phyloP scores from a whole-genome alignment of 257 asterid species.

The Dorcoceras hygrometricum region DNA sequence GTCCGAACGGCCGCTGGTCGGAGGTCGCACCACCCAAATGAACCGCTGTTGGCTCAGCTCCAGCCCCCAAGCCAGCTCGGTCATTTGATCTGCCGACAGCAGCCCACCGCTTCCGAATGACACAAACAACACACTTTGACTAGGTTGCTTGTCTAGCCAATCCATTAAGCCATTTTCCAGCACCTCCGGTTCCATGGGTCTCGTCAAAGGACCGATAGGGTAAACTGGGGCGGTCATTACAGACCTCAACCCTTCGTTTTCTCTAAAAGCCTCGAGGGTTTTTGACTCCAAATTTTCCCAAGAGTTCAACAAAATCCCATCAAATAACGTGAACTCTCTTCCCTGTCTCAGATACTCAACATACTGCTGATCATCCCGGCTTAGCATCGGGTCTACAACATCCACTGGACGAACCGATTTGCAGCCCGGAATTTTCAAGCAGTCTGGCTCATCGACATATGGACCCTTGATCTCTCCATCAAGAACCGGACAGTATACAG shows the following conservation, averaged over 20 bases:
- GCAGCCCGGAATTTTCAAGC: slow-evolving; percentile 59
- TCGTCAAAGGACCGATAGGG: slow-evolving; percentile 55
- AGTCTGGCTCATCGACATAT: slow-evolving; percentile 39
- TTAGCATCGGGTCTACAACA: slow-evolving; percentile 61
- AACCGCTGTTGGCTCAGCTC: slow-evolving; percentile 56
- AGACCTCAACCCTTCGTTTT: slow-evolving; percentile 29
- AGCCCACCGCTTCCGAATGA: slow-evolving; percentile 74
- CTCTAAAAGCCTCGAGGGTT: slow-evolving; percentile 44
- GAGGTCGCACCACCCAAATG: slow-evolving; percentile 65
- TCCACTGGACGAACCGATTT: slow-evolving; percentile 64
- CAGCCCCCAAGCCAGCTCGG: slow-evolving; percentile 62
- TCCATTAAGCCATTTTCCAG: slow-evolving; percentile 4
- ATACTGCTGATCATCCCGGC: slow-evolving; percentile 50
- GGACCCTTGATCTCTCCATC: slow-evolving; percentile 43
- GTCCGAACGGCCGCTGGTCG: slow-evolving; percentile 35
- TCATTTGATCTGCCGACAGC: slow-evolving; percentile 38
- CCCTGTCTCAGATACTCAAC: slow-evolving; percentile 34
- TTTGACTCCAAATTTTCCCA: slow-evolving; percentile 58
- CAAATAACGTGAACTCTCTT: slow-evolving; percentile 22
- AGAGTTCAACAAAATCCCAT: slow-evolving; percentile 65
- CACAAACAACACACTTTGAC: slow-evolving; percentile 52
- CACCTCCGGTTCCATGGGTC: slow-evolving; percentile 27
- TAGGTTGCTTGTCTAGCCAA: slow-evolving; percentile 61
- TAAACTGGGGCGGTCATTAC: slow-evolving; percentile 41
- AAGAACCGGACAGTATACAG: slow-evolving; percentile 49